Evolutionary conservation across 2,329 filamentous ascomycete species (phyloP).

Genomic region (Teratosphaeria nubilosa): DNA sequence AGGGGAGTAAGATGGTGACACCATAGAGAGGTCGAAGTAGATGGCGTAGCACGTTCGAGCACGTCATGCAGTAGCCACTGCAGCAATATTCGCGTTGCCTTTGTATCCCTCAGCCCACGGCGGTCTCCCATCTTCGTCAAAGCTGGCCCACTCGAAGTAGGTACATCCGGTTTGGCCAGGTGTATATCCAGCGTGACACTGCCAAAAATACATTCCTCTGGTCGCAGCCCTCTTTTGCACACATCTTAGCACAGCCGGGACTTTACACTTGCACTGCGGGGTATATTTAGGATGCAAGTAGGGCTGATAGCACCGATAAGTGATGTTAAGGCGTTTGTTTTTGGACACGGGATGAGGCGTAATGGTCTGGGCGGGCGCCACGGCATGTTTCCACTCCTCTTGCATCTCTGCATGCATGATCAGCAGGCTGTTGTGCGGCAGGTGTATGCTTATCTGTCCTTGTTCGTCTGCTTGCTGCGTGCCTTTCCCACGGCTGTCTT

Average conservation of each 20-base stretch:
- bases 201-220: constrained; percentile 80
- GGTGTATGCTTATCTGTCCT: constrained; percentile 84
- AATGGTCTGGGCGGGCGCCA: constrained; percentile 64
- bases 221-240: constrained; percentile 71
- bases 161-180: constrained; percentile 56
- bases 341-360: constrained; percentile 76
- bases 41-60: not conserved
- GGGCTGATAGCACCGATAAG: constrained; percentile 76
- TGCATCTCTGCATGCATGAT: constrained; percentile 99
- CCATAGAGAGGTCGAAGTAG: too few relatives aligned
- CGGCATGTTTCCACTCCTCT: constrained; percentile 88
- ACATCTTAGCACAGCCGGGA: constrained; percentile 61
- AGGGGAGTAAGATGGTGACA: too few relatives aligned
- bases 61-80: not conserved
- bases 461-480: constrained; percentile 48
- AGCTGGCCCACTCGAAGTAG: constrained; percentile 78
- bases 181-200: constrained; percentile 70
- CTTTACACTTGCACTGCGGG: constrained; percentile 64
- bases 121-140: constrained; percentile 78
- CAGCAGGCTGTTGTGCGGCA: constrained; percentile 87
- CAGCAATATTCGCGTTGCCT: constrained; percentile 22
- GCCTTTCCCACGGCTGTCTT: constrained; percentile 7
- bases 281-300: constrained; percentile 68
- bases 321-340: constrained; percentile 80
- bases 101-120: constrained; percentile 41